Evolutionary conservation across 106 monocot genomes (phyloP).

Genomic region (Amphibolis antarctica): DNA sequence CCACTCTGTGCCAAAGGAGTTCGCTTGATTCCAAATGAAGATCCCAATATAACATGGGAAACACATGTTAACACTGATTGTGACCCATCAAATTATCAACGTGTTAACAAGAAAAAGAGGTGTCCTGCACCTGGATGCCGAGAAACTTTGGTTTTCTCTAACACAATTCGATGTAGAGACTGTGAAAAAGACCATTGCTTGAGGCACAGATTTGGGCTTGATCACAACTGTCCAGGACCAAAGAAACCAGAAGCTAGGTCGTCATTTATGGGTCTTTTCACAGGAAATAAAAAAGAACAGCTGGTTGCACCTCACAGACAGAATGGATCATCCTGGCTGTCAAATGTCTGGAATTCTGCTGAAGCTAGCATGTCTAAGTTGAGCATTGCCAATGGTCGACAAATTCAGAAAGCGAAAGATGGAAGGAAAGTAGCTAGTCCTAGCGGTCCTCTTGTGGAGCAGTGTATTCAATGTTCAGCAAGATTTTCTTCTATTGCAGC

Average conservation of each 20-base stretch:
- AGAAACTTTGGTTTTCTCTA: constrained; percentile 63
- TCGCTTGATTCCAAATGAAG: constrained; percentile 52
- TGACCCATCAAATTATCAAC: constrained; percentile 83
- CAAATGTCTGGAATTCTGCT: constrained; percentile 12
- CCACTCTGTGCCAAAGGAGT: constrained; percentile 87
- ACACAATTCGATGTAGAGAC: constrained; percentile 70
- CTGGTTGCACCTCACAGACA: background rate
- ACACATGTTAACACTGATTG: constrained; percentile 64
- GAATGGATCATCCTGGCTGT: background rate
- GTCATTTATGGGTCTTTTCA: constrained; percentile 28
- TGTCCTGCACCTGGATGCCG: constrained; percentile 75
- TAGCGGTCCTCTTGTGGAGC: constrained; percentile 32
- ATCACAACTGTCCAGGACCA: constrained; percentile 79
- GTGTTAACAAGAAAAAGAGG: constrained; percentile 41
- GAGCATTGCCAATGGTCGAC: constrained; percentile 35
- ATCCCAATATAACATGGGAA: constrained; percentile 90
- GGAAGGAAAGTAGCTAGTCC: constrained; percentile 28
- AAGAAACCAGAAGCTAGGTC: constrained; percentile 33
- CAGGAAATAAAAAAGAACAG: constrained; percentile 18
- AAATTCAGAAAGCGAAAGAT: constrained; percentile 40
- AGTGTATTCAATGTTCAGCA: constrained; percentile 46
- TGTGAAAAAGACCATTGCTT: constrained; percentile 74
- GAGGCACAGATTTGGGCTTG: constrained; percentile 67
- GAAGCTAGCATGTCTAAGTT: constrained; percentile 50
- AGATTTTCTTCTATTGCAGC: constrained; percentile 53